phyloP scores from a whole-genome alignment of 2,329 filamentous ascomycete genomes.

The Colletotrichum truncatum region DNA sequence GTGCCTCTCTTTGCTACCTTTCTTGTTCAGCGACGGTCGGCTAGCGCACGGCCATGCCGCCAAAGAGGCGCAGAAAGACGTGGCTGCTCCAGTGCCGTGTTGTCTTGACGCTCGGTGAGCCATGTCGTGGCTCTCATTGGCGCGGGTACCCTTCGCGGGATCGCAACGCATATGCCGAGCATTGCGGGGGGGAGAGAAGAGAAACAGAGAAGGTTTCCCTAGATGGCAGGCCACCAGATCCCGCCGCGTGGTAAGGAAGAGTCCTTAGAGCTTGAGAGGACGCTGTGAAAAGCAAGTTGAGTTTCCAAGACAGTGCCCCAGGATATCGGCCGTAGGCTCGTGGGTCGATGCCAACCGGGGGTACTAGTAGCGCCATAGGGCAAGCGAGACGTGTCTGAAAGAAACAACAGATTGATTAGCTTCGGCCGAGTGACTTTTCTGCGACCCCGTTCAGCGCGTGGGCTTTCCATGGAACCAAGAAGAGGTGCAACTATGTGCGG shows the following conservation, averaged over 20 bases:
- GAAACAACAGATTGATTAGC: neutral
- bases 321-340: conserved; percentile 3
- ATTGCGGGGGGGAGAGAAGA: neutral
- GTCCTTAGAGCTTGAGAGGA: neutral
- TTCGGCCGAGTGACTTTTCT: neutral
- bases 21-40: no score
- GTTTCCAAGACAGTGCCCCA: neutral
- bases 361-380: neutral
- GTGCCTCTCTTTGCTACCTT: neutral
- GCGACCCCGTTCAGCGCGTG: neutral
- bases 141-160: neutral
- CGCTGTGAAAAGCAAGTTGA: neutral
- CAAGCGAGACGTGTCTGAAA: neutral
- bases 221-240: neutral
- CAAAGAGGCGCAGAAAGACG: neutral
- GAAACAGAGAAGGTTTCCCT: neutral
- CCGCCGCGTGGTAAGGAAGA: neutral
- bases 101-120: neutral
- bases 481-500: neutral
- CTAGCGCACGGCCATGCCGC: neutral
- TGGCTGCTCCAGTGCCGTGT: neutral
- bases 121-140: neutral
- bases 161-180: neutral
- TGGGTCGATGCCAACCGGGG: neutral
- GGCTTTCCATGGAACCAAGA: neutral